Percentiles rank a stretch among this genome's conserved stretches.
Conservation (phyloP, 1,284 basidiomycete genomes). For the Golubevia pallescens region DNA sequence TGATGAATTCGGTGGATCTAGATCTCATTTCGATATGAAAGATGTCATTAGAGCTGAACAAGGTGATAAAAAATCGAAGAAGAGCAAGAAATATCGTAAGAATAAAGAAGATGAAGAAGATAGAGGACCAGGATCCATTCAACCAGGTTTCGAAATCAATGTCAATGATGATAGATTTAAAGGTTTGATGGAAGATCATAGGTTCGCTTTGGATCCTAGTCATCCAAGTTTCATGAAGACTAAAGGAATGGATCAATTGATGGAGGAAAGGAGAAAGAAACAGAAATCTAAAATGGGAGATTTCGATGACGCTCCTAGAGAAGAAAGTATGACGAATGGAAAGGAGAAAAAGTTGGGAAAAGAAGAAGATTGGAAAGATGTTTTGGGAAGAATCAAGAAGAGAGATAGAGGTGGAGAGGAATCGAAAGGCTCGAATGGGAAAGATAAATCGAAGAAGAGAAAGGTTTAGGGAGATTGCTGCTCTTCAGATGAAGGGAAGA, state of each 20-base stretch:
- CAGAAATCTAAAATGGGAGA: neutral
- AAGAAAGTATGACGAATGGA: neutral
- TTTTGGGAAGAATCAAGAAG: neutral
- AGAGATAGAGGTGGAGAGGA: neutral
- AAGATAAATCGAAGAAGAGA: too few species aligned
- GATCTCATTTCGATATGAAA: constrained; percentile 84
- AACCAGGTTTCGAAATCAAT: constrained; percentile 77
- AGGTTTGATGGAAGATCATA: constrained; percentile 84
- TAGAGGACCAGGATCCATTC: constrained; percentile 70
- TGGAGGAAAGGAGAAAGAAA: constrained; percentile 33
- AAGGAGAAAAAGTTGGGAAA: neutral
- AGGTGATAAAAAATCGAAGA: constrained; percentile 68
- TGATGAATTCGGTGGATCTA: constrained; percentile 35
- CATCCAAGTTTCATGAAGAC: constrained; percentile 71
- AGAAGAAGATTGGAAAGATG: neutral
- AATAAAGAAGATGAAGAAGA: constrained; percentile 66
- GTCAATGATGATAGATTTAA: constrained; percentile 87
- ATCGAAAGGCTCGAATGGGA: too few species aligned
- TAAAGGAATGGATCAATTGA: constrained; percentile 51
- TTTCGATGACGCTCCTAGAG: neutral
- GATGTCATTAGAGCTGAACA: constrained; percentile 87
- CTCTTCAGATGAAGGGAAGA: too few species aligned
- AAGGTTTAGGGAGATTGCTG: too few species aligned
- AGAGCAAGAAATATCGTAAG: constrained; percentile 66
- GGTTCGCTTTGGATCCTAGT: constrained; percentile 93